These are phyloP conservation scores for Usnea hakonensis DNA, from an alignment of 495 filamentous ascomycete genomes.

Conservation along the genomic window DNA sequence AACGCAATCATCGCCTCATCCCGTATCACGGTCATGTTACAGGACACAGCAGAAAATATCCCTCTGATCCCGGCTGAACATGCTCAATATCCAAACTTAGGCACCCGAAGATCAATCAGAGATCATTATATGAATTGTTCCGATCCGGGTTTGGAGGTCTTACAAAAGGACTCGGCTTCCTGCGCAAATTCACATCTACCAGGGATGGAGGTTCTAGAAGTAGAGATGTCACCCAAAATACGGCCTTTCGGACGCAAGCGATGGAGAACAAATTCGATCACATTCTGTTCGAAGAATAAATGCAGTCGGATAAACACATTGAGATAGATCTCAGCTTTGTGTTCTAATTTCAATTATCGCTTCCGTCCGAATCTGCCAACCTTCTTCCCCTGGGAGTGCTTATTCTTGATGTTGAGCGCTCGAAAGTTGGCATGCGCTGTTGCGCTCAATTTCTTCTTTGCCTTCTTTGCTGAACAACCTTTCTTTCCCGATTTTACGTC, in stretches of 20 bases:
- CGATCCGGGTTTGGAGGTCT: background rate
- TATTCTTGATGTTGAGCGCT: constrained; percentile 67
- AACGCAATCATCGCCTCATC: constrained; percentile 1
- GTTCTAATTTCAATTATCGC: constrained; percentile 25
- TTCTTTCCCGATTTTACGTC: constrained; percentile 31
- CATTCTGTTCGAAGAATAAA: background rate
- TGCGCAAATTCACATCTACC: background rate
- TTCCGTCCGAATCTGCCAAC: constrained; percentile 40
- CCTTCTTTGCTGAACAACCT: constrained; percentile 35
- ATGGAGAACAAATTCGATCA: background rate
- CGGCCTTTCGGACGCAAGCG: background rate
- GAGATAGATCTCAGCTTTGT: background rate
- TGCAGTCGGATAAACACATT: background rate
- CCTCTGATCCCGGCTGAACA: background rate
- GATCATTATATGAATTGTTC: background rate
- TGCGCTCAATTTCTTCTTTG: constrained; percentile 64
- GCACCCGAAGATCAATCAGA: background rate
- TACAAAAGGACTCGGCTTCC: background rate
- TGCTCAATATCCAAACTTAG: background rate
- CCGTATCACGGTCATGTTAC: constrained; percentile 1
- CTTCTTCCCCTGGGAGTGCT: constrained; percentile 35
- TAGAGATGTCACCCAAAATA: background rate
- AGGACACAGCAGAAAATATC: background rate
- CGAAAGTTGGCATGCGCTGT: constrained; percentile 77
- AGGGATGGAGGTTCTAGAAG: background rate